Evolutionary conservation across 2,329 filamentous ascomycete species (phyloP).

Genomic region (Furcasterigmium sp.): DNA sequence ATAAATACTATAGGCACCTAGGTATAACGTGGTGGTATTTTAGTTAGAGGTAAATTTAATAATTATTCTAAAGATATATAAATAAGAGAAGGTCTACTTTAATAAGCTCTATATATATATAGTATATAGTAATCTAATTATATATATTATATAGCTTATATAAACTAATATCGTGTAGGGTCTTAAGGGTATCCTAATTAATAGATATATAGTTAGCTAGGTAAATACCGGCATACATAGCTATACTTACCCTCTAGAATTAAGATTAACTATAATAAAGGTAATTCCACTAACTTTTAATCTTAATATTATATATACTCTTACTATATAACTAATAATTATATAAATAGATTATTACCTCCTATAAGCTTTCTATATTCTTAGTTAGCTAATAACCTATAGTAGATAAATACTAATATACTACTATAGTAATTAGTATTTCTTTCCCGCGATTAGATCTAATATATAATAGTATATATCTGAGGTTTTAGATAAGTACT

Average conservation of each 20-base stretch:
- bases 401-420: background rate
- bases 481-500: background rate
- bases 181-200: background rate
- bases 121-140: background rate
- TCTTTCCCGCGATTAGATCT: background rate
- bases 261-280: background rate
- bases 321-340: background rate
- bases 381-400: background rate
- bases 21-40: background rate
- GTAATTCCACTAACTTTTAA: background rate
- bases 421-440: background rate
- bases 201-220: background rate
- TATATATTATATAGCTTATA: background rate
- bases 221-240: background rate
- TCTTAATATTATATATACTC: background rate
- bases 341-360: background rate
- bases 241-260: background rate
- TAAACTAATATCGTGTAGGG: background rate
- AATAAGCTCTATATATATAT: background rate
- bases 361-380: background rate
- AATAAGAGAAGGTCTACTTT: background rate
- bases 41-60: background rate
- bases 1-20: background rate
- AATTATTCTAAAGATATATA: background rate
- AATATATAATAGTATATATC: background rate